Conservation (phyloP, 2,329 filamentous ascomycete genomes). For the Stylonectria norvegica region DNA sequence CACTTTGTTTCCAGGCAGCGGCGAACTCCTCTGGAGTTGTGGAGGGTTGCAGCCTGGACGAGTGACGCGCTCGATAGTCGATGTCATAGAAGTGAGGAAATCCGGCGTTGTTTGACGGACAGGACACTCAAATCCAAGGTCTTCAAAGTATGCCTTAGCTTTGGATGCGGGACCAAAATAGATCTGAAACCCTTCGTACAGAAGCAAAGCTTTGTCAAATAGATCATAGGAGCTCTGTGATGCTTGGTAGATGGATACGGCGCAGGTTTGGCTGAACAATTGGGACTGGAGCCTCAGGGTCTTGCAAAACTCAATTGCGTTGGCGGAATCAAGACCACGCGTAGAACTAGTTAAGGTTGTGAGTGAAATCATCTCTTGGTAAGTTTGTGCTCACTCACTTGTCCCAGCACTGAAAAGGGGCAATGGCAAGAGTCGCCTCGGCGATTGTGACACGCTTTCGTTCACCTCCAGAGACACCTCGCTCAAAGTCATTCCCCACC, state of each 20-base stretch:
- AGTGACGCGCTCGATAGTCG: conserved; percentile 31
- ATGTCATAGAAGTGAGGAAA: conserved; percentile 58
- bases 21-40: conserved; percentile 37
- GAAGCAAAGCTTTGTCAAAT: conserved; percentile 66
- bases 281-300: conserved; percentile 59
- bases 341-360: conserved; percentile 33
- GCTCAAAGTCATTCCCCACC: conserved; percentile 67
- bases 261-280: conserved; percentile 53
- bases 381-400: conserved; percentile 41
- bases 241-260: conserved; percentile 65
- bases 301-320: conserved; percentile 62
- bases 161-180: conserved; percentile 33
- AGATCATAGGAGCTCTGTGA: conserved; percentile 39
- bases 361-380: neutral
- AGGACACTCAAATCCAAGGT: conserved; percentile 55
- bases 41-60: conserved; percentile 33
- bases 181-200: conserved; percentile 66
- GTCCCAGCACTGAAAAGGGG: conserved; percentile 65
- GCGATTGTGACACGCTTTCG: conserved; percentile 40
- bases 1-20: conserved; percentile 27
- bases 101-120: conserved; percentile 62
- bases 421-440: conserved; percentile 31
- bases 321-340: conserved; percentile 61
- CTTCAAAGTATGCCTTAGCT: conserved; percentile 26
- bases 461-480: conserved; percentile 54